Base-by-base conservation (phyloP, 805 yeast genomes). In the Jamesozyma lodderae region DNA sequence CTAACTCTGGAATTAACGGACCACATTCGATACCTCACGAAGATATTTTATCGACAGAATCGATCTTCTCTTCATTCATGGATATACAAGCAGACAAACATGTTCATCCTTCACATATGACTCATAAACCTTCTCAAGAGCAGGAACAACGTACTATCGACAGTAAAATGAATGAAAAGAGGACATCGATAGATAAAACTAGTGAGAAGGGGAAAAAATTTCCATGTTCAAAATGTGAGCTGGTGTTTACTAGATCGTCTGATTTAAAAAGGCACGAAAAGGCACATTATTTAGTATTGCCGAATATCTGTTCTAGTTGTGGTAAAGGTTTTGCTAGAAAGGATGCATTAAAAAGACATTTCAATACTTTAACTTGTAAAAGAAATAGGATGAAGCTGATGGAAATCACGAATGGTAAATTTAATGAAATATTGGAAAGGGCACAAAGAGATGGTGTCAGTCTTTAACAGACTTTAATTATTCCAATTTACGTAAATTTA, bases 271-370 rank as follows among this genome's bases (percentile, higher is more conserved):
- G 90, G 40, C 92, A 81, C 52, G 83, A 78, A 49, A 77, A 81
- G 52, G 84, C 80, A 31, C 94, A 82, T 59, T 60, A 79, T 33
- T 53, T 77, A 18, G 74, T 79, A 2, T 73, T 84, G 7, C 88
- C 90, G 1, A 79, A 83, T 52, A 75, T 81, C 33, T 82, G 94
- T 59, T 75, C 79, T 5, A 61, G 68, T 14, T 82, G 94, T 63
- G 85, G 84, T 26, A 82, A 82, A 52, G 88, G 92, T 0, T 82
- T 82, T 67, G 90, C 92, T 2, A 64, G 94, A 34, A 81, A 80
- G 50, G 94, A 82, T 60, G 92, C 92, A 0, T 64, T 82, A 48
- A 82, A 81, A 54, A 66, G 94, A 47, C 94, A 82, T 57, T 66
- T 67, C 39, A 81, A 80, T 36, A 82, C 94, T 0, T 61, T 79